Evolutionary conservation across 345 rosid genomes (phyloP).

Genomic region (Eucalyptus cloeziana): DNA sequence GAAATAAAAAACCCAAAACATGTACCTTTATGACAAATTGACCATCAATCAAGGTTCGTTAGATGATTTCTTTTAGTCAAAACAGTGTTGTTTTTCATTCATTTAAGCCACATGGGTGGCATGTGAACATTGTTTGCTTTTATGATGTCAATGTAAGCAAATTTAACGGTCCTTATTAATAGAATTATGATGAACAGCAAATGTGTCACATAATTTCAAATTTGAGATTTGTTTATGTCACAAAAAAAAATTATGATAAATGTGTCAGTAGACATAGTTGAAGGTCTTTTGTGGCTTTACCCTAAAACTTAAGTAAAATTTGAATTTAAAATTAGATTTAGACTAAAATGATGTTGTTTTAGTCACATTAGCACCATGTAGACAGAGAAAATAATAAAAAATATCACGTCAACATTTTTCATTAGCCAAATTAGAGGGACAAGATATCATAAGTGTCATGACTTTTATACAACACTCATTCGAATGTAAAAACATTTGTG

Average conservation of each 20-base stretch:
- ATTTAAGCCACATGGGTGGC: not conserved
- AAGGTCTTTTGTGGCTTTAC: not conserved
- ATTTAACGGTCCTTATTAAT: too few relatives aligned
- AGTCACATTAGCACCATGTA: too few relatives aligned
- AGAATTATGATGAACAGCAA: not conserved
- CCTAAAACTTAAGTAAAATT: too few relatives aligned
- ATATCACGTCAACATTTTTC: not conserved
- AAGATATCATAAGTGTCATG: not conserved
- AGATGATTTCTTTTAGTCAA: not conserved
- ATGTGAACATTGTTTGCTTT: not conserved
- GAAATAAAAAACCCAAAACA: not conserved
- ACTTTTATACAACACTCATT: not conserved
- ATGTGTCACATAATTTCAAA: too few relatives aligned
- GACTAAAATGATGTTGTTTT: too few relatives aligned
- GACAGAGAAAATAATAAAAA: not conserved
- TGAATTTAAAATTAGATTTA: too few relatives aligned
- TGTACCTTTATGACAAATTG: not conserved
- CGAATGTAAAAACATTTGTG: not conserved
- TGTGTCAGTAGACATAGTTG: not conserved
- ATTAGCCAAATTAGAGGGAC: not conserved
- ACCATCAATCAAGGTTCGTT: not conserved
- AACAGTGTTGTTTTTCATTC: too few relatives aligned
- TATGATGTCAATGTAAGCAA: not conserved
- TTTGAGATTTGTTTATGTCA: not conserved
- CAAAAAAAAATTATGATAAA: too few relatives aligned